Evolutionary conservation across 345 rosid genomes (phyloP).

Genomic region (Nasturtium officinale): DNA sequence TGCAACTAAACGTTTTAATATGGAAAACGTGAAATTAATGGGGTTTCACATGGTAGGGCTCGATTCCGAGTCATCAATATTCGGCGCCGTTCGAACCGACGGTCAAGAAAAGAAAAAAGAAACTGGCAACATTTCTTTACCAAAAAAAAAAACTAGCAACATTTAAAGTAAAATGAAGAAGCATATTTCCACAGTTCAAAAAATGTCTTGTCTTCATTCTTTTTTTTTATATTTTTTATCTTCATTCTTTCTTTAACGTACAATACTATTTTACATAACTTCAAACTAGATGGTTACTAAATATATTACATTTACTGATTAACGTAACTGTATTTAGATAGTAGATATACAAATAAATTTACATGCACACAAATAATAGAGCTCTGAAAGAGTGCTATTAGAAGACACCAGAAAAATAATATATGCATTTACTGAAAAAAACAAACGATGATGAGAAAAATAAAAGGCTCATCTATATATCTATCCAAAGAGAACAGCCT

Average conservation of each 20-base stretch:
- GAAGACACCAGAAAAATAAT: not conserved
- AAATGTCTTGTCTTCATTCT: not conserved
- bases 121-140: not conserved
- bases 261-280: no score
- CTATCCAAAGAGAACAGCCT: no score
- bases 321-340: not conserved
- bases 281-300: no score
- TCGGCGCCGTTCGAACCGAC: constrained; percentile 26
- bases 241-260: no score
- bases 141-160: not conserved
- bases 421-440: not conserved
- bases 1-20: not conserved
- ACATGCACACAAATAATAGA: not conserved
- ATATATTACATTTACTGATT: not conserved
- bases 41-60: constrained; percentile 30
- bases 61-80: constrained; percentile 28
- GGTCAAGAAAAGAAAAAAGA: not conserved
- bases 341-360: no score
- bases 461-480: not conserved
- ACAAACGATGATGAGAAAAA: not conserved
- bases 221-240: no score
- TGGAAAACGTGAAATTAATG: constrained; percentile 4
- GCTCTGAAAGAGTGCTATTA: not conserved
- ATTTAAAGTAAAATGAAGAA: not conserved
- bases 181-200: not conserved